Base-by-base conservation (phyloP, 2,329 filamentous ascomycete genomes). In the Coleophoma cylindrospora region DNA sequence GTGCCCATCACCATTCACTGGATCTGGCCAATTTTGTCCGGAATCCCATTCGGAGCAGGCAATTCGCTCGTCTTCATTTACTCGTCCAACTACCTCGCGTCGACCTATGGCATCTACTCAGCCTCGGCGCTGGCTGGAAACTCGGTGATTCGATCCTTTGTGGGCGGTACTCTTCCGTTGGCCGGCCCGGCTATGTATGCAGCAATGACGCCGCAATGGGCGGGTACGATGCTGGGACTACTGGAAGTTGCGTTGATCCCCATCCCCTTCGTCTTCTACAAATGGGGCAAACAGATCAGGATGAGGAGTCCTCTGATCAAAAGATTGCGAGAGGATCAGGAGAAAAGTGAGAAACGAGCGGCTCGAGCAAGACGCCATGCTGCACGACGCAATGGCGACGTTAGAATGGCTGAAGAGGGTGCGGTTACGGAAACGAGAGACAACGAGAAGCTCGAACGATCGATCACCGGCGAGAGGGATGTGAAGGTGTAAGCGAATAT, bases 41-140 rank as follows among this genome's bases (percentile, higher is more conserved):
- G 89, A 1, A 78, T 95, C 6, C 86, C 86, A 0, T 95, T 94
- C 59, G 89, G 89, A 10, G 75, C 79, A 0, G 89, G 89, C 0
- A 94, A 92, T 60, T 84, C 80, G 9, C 76, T 83, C 3, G 82
- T 88, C 36, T 95, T 95, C 70, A 91, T 95, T 62, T 94, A 95
- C 62, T 81, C 84, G 0, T 81, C 78, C 6, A 94, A 90, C 60
- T 95, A 95, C 64, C 72, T 95, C 3, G 87, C 89, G 0, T 79
- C 86, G 44, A 81, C 83, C 7, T 95, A 95, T 58, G 85, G 85
- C 4, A 86, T 94, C 58, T 95, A 91, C 63, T 84, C 89, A 1
- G 89, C 90, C 1, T 88, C 83, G 3, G 89, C 90, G 0, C 73
- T 95, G 34, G 89, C 89, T 0, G 87, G 88, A 0, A 95, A 94